phyloP scores from a whole-genome alignment of 2,329 filamentous ascomycete genomes.

The Pestalotiopsis sp. region DNA sequence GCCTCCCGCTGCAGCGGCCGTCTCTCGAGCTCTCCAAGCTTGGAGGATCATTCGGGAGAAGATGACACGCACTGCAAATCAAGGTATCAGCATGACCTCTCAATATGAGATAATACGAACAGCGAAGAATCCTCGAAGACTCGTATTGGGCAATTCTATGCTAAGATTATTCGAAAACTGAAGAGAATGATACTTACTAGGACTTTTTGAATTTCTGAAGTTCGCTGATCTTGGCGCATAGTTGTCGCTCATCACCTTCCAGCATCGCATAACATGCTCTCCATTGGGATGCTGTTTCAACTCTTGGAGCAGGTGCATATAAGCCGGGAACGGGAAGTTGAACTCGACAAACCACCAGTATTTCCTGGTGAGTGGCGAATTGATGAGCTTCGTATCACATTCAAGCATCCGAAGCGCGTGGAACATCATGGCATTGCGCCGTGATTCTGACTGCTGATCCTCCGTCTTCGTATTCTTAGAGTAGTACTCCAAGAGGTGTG shows the following conservation, averaged over 20 bases:
- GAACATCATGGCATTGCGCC: slow-evolving; percentile 29
- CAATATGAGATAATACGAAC: too few relatives aligned
- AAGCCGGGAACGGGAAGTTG: slow-evolving; percentile 42
- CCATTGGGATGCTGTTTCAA: slow-evolving; percentile 21
- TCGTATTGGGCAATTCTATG: too few relatives aligned
- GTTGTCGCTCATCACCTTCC: slow-evolving; percentile 48
- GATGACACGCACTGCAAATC: background rate
- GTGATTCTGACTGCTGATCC: slow-evolving; percentile 24
- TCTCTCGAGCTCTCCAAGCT: slow-evolving; percentile 8
- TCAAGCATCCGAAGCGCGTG: slow-evolving; percentile 37
- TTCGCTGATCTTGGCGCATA: slow-evolving; percentile 35
- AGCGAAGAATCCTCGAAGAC: too few relatives aligned
- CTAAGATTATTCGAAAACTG: too few relatives aligned
- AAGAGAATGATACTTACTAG: background rate
- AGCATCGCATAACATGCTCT: slow-evolving; percentile 35
- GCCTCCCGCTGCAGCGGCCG: background rate
- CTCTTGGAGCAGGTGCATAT: slow-evolving; percentile 39
- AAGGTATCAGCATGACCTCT: background rate
- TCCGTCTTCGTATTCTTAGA: slow-evolving; percentile 25
- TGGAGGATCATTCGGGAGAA: slow-evolving; percentile 2
- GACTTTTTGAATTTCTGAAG: background rate
- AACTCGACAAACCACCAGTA: slow-evolving; percentile 39
- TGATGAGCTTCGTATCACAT: slow-evolving; percentile 35
- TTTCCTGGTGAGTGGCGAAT: slow-evolving; percentile 30
- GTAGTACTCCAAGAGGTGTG: slow-evolving; percentile 51